Evolutionary conservation across 371 early-diverging fungal species (phyloP).

Genomic region (Apophysomyces trapeziformis): DNA sequence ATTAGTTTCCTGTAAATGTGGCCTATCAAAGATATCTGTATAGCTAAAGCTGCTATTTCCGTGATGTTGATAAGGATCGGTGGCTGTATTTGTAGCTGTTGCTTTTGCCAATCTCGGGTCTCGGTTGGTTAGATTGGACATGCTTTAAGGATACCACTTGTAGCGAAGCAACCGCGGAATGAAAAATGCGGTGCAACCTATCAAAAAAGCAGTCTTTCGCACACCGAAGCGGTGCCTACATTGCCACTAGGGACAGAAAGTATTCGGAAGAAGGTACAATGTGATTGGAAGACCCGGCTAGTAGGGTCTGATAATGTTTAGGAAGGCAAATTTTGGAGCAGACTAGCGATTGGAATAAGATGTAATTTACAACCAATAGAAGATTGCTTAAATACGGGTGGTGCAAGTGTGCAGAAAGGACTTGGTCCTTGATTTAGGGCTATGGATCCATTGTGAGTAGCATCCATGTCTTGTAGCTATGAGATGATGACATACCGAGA

Average conservation of each 20-base stretch:
- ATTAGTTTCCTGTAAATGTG: background rate
- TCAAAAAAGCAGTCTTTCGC: background rate
- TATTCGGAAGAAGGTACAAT: too few relatives aligned
- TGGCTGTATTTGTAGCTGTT: background rate
- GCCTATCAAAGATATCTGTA: background rate
- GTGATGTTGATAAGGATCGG: background rate
- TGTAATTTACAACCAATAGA: too few relatives aligned
- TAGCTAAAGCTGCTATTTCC: background rate
- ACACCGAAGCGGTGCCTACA: background rate
- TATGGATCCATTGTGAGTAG: too few relatives aligned
- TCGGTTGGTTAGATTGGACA: constrained; percentile 6
- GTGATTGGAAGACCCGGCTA: too few relatives aligned
- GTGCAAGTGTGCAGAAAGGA: too few relatives aligned
- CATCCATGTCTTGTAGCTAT: too few relatives aligned
- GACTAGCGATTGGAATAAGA: too few relatives aligned
- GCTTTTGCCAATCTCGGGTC: constrained; percentile 1
- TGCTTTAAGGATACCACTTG: background rate
- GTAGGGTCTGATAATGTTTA: too few relatives aligned
- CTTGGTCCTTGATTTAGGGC: too few relatives aligned
- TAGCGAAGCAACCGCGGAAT: background rate
- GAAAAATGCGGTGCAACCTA: background rate
- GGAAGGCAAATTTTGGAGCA: too few relatives aligned
- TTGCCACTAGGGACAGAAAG: background rate
- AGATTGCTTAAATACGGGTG: too few relatives aligned
- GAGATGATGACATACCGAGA: too few relatives aligned